Evolutionary conservation across 73 alveolate genomes (phyloP).

Genomic region (Tetrahymena elliotti): DNA sequence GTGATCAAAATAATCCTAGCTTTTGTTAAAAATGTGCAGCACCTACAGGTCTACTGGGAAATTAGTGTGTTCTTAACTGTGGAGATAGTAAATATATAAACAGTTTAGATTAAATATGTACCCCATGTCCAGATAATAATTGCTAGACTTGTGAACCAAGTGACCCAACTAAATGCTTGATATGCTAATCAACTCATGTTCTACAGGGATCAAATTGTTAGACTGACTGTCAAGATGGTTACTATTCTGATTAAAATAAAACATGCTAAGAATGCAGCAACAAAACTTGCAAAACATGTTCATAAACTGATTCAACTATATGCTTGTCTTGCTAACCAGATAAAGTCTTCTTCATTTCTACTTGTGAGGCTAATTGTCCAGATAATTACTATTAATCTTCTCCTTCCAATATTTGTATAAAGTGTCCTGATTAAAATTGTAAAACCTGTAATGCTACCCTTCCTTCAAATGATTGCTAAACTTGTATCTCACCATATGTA

Average conservation of each 20-base stretch:
- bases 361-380: neutral
- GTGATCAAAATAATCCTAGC: neutral
- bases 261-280: neutral
- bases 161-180: neutral
- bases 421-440: neutral
- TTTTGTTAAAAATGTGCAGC: neutral
- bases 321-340: neutral
- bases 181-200: neutral
- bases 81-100: neutral
- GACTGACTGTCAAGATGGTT: neutral
- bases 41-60: neutral
- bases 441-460: neutral
- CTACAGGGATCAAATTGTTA: neutral
- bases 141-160: neutral
- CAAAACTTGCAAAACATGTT: neutral
- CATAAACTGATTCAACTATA: neutral
- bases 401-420: neutral
- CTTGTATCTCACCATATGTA: neutral
- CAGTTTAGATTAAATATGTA: neutral
- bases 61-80: neutral
- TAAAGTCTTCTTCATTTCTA: neutral
- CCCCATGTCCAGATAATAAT: neutral
- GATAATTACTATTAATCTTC: neutral
- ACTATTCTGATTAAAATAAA: neutral
- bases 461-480: neutral